These are phyloP conservation scores for Pezicula carpinea DNA, from an alignment of 2,329 filamentous ascomycete genomes.

Conservation along the genomic window DNA sequence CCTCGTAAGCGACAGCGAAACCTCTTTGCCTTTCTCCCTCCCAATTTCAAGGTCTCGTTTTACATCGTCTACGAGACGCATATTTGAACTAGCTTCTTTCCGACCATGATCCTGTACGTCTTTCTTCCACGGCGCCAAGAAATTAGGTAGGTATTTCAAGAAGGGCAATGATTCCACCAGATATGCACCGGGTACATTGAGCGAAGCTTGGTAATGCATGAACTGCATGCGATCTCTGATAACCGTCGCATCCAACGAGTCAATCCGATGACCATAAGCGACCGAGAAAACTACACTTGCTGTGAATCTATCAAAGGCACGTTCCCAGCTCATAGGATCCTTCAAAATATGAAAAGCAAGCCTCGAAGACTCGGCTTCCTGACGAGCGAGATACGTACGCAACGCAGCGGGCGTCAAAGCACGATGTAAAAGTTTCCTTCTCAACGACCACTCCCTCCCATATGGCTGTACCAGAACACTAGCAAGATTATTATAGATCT, in stretches of 20 bases:
- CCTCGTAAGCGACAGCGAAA: constrained; percentile 36
- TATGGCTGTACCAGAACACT: constrained; percentile 45
- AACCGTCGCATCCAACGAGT: constrained; percentile 41
- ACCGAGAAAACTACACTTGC: constrained; percentile 45
- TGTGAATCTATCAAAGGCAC: constrained; percentile 42
- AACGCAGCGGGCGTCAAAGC: constrained; percentile 40
- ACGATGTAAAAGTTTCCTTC: constrained; percentile 37
- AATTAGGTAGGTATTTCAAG: constrained; percentile 38
- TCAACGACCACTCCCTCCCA: constrained; percentile 40
- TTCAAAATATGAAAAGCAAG: constrained; percentile 37
- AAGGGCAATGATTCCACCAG: constrained; percentile 41
- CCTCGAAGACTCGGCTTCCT: constrained; percentile 44
- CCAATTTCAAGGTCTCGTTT: constrained; percentile 29
- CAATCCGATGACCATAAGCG: constrained; percentile 45
- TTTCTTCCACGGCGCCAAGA: constrained; percentile 42
- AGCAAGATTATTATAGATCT: constrained; percentile 35
- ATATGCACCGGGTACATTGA: constrained; percentile 42
- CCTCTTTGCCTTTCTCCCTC: constrained; percentile 16
- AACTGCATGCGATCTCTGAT: constrained; percentile 42
- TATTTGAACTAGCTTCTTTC: constrained; percentile 35
- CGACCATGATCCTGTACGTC: constrained; percentile 35
- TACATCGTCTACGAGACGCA: constrained; percentile 37
- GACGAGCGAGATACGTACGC: constrained; percentile 40
- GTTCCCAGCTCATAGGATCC: constrained; percentile 37
- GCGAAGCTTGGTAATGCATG: constrained; percentile 42